Evolutionary conservation across 106 monocot genomes (phyloP), one percentile per base, ranked within the genome.

Genomic region (Amphibolis antarctica): DNA sequence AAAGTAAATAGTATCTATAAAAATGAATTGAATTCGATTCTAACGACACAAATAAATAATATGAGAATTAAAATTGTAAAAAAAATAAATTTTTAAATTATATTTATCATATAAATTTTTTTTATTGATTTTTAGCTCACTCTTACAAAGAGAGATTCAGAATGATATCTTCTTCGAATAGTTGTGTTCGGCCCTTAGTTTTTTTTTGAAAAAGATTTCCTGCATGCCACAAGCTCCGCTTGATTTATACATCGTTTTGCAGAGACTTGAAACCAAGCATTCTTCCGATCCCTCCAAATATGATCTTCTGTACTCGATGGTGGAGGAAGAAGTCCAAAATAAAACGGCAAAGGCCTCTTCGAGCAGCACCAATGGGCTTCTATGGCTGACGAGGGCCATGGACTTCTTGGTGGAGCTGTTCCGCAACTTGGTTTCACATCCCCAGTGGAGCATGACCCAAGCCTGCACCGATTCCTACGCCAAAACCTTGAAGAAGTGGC

Each of bases 321-420:
- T 92, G 48, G 71, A 82, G 66, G 82, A 69, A 59, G 87, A 92
- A 66, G 62, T 88, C 46, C 77, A 87, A 70, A 53, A 68, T 42
- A 92, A 87, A 70, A 84, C 77, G 28, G 79, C 87, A 63, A 87
- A 88, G 73, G 71, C 55, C 53, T 87, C 92, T 48, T 86, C 92
- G 50, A 87, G 84, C 71, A 81, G 81, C 46, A 82, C 92, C 46
- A 86, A 86, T 73, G 92, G 92, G 12, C 80, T 84, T 63, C 64
- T 84, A 22, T 85, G 85, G 85, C 46, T 85, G 50, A 85, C 85
- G 28, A 85, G 92, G 73, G 92, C 92, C 7, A 88, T 88, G 84
- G 92, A 92, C 60, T 92, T 85, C 73, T 71, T 85, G 76, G 92
- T 92, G 55, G 88, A 82, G 66, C 63, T 92, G 13, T 88, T 88